phyloP scores from a whole-genome alignment of 225 moss, liverwort and hornwort species.

The Polytrichum formosum region DNA sequence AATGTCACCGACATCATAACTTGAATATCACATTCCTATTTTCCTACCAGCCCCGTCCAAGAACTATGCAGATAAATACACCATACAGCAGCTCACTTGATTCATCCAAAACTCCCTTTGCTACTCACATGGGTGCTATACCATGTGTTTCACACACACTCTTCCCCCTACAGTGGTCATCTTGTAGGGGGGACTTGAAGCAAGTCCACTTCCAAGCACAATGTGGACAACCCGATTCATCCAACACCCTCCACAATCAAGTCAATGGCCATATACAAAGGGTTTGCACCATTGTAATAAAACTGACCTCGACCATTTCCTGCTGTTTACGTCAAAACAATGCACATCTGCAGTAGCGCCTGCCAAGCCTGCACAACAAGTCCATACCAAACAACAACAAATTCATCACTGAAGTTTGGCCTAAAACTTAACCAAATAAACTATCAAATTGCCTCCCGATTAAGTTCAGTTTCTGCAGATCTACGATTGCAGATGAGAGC shows the following conservation, averaged over 20 bases:
- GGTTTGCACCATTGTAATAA: background rate
- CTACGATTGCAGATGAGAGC: too few relatives aligned
- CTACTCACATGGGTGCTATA: too few relatives aligned
- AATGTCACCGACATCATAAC: background rate
- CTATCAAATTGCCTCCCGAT: too few relatives aligned
- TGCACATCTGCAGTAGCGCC: slow-evolving; percentile 86
- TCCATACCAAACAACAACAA: slow-evolving; percentile 4
- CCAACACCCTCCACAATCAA: background rate
- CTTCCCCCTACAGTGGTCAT: too few relatives aligned
- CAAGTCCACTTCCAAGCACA: background rate
- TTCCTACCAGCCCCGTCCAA: background rate
- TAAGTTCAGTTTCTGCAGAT: too few relatives aligned
- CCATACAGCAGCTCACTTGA: background rate
- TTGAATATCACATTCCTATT: background rate
- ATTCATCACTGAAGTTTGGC: background rate
- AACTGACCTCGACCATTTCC: slow-evolving; percentile 65
- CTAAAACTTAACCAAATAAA: background rate
- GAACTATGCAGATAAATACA: background rate
- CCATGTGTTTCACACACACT: too few relatives aligned
- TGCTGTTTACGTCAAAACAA: slow-evolving; percentile 67
- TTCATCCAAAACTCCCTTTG: too few relatives aligned
- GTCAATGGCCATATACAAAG: background rate
- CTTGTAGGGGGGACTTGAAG: too few relatives aligned
- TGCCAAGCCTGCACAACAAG: slow-evolving; percentile 53
- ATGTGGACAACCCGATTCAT: background rate